Conservation (phyloP, 2,329 filamentous ascomycete species). For the Cladosporium phlei region DNA sequence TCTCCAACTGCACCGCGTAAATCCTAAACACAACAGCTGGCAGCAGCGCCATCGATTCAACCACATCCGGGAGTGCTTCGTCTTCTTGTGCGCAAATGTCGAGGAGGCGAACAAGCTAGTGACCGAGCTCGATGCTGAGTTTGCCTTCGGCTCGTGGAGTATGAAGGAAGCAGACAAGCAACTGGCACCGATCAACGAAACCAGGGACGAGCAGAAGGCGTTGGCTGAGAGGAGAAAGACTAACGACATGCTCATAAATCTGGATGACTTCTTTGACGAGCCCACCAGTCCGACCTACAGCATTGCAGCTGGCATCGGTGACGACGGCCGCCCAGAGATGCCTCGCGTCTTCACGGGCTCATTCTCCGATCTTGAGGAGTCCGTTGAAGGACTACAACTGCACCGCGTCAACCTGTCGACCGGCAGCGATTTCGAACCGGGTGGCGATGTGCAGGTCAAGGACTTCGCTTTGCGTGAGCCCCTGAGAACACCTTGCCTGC, state of each 20-base stretch:
- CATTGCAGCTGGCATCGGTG: slow-evolving; percentile 4
- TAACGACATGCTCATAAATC: background rate
- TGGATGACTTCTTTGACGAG: slow-evolving; percentile 1
- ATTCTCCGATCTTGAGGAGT: slow-evolving; percentile 22
- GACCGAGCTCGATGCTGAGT: slow-evolving; percentile 16
- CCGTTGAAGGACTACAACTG: slow-evolving; percentile 16
- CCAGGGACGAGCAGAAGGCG: background rate
- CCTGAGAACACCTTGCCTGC: slow-evolving; percentile 14
- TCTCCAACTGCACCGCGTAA: background rate
- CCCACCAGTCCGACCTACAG: background rate
- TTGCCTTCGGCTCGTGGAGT: slow-evolving; percentile 12
- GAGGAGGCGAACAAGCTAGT: slow-evolving; percentile 13
- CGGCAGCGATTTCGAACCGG: background rate
- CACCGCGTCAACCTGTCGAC: slow-evolving; percentile 4
- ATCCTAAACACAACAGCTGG: slow-evolving; percentile 5
- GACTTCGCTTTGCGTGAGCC: slow-evolving; percentile 18
- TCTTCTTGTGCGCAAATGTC: background rate
- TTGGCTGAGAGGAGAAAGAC: background rate
- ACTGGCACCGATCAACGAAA: background rate
- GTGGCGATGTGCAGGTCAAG: slow-evolving; percentile 9
- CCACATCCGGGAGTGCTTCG: background rate
- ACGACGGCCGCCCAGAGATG: slow-evolving; percentile 13
- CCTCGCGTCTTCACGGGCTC: slow-evolving; percentile 27
- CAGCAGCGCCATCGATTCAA: background rate
- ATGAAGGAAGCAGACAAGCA: background rate